Evolutionary conservation across 2,329 filamentous ascomycete genomes (phyloP).

Genomic region (Harringtonia aguacate): DNA sequence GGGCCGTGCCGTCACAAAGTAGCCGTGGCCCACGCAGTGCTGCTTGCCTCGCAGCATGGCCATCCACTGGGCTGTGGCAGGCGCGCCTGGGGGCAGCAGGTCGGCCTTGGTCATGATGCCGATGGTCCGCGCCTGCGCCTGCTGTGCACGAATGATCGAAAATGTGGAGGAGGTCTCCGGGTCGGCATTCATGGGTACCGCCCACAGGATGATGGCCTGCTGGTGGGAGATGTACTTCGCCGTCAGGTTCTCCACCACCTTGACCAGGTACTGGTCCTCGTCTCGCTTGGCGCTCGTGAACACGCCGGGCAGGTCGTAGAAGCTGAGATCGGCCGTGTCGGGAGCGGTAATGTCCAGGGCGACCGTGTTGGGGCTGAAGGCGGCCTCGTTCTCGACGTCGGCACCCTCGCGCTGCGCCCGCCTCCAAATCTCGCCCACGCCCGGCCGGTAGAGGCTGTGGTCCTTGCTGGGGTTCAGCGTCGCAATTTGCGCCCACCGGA

Average conservation of each 20-base stretch:
- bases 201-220: slow-evolving; percentile 67
- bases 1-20: slow-evolving; percentile 66
- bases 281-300: slow-evolving; percentile 59
- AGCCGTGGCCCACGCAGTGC: slow-evolving; percentile 60
- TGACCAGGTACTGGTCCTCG: slow-evolving; percentile 57
- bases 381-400: slow-evolving; percentile 40
- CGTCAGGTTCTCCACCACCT: slow-evolving; percentile 61
- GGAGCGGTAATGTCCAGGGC: slow-evolving; percentile 65
- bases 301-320: slow-evolving; percentile 78
- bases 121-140: slow-evolving; percentile 49
- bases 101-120: slow-evolving; percentile 85
- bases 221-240: slow-evolving; percentile 57
- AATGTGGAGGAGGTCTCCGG: slow-evolving; percentile 65
- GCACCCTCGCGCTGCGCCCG: slow-evolving; percentile 4
- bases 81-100: slow-evolving; percentile 42
- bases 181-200: slow-evolving; percentile 68
- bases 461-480: slow-evolving; percentile 56
- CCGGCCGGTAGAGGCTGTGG: slow-evolving; percentile 42
- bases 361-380: slow-evolving; percentile 77
- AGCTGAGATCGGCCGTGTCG: slow-evolving; percentile 60
- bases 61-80: slow-evolving; percentile 43
- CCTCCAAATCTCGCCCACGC: slow-evolving; percentile 10
- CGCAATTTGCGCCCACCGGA: slow-evolving; percentile 68
- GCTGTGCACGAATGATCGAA: slow-evolving; percentile 46
- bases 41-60: slow-evolving; percentile 51